Base-by-base conservation (phyloP, 352 stramenopile genomes). In the Blastocystis hominis region DNA sequence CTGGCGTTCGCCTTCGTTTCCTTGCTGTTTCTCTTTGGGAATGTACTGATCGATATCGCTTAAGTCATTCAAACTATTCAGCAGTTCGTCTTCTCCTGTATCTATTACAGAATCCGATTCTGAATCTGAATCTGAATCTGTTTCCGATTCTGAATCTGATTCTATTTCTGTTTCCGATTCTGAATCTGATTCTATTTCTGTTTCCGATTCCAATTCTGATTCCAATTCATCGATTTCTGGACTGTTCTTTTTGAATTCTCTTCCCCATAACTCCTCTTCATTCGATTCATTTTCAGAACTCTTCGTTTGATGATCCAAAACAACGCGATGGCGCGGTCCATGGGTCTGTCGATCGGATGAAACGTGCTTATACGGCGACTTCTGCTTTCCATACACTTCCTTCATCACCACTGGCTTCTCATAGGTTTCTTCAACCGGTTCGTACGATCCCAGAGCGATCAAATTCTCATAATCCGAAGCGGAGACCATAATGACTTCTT, bases 401-500 rank as follows among this genome's bases (percentile, higher is more conserved):
- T 84, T 84, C 72, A 84, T 84, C 44, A 38, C n/a, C 10, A 68
- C 62, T 46, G 24, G 15, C 30, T 10, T 46, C 3, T 64, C 30
- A 3, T 24, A 7, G 20, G 10, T 40, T 2, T 63, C 47, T 17
- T 54, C 46, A 38, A 64, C 72, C 3, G 72, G 53, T 15, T 84
- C 72, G 36, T 84, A 84, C n/a, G 54, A 47, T 34, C 72, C 72
- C 40, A 53, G n/a, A 1, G 50, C 72, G 7, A 84, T 61, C 6
- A 84, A 30, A n/a, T n/a, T 53, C 13, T 84, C 72, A 64, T 84
- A 84, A 34, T 84, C 72, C 10, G 72, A 84, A 20, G 72, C 53
- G n/a, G 46, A 66, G 17, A 84, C 72, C 46, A 84, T 84, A 40
- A 84, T 84, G 10, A 84, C 55, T 34, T 84, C 72, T 6, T 47